Evolutionary conservation across 2,329 filamentous ascomycete species (phyloP).

Genomic region (Arthrinium puccinioides): DNA sequence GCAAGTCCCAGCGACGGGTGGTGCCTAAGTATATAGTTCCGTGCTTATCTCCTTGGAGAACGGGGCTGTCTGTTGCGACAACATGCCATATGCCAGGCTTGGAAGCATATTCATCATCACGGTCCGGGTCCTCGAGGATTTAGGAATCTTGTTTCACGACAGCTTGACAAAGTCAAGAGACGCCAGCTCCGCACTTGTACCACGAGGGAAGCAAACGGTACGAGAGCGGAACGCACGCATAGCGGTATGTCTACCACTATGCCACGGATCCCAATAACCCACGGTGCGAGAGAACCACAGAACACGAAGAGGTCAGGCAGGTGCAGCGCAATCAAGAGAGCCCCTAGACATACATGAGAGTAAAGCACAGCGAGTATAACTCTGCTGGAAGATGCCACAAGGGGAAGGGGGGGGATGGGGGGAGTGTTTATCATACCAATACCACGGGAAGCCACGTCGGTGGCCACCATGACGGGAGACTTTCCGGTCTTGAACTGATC

Average conservation of each 20-base stretch:
- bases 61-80: slow-evolving; percentile 55
- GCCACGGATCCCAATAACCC: slow-evolving; percentile 81
- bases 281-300: slow-evolving; percentile 69
- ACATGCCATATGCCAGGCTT: slow-evolving; percentile 39
- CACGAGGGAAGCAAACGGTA: slow-evolving; percentile 48
- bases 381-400: slow-evolving; percentile 51
- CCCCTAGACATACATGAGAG: slow-evolving; percentile 87
- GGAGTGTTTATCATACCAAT: slow-evolving; percentile 83
- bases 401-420: slow-evolving; percentile 28
- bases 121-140: slow-evolving; percentile 49
- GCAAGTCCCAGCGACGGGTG: slow-evolving; percentile 55
- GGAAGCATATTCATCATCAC: slow-evolving; percentile 38
- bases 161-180: slow-evolving; percentile 73
- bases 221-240: slow-evolving; percentile 71
- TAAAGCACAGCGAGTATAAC: slow-evolving; percentile 66
- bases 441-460: slow-evolving; percentile 99
- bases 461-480: slow-evolving; percentile 99
- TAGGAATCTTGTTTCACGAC: slow-evolving; percentile 45
- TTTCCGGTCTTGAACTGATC: slow-evolving; percentile 99
- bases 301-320: slow-evolving; percentile 83
- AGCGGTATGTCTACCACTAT: slow-evolving; percentile 60
- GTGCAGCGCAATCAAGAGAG: slow-evolving; percentile 80
- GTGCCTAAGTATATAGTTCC: slow-evolving; percentile 43
- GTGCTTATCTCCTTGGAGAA: slow-evolving; percentile 45
- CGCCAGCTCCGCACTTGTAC: slow-evolving; percentile 75